Percentiles rank a stretch among this genome's conserved stretches.
These are phyloP conservation scores for Penicillium sp. DNA, from an alignment of 2,329 filamentous ascomycete species.

Conservation along the genomic window DNA sequence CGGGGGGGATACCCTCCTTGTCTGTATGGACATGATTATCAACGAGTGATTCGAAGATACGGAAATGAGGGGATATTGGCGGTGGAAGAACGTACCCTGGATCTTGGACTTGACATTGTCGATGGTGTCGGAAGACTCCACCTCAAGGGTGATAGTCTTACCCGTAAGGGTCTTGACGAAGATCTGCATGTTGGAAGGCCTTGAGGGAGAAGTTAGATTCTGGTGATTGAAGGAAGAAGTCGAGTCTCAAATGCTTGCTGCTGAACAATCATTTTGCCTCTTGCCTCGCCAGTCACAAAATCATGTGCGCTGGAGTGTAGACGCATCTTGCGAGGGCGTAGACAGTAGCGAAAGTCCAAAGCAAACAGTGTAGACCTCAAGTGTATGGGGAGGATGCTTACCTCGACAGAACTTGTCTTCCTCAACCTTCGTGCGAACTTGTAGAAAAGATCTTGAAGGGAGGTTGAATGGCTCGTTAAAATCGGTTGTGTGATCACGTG, in stretches of 20 bases:
- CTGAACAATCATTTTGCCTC: slow-evolving; percentile 4
- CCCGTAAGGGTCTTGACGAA: slow-evolving; percentile 81
- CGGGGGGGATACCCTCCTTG: slow-evolving; percentile 99
- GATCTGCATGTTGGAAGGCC: slow-evolving; percentile 58
- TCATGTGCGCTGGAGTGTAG: background rate
- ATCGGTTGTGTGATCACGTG: slow-evolving; percentile 49
- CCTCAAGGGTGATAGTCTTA: slow-evolving; percentile 99
- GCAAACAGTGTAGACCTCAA: background rate
- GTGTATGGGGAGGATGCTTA: slow-evolving; percentile 40
- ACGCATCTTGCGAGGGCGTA: background rate
- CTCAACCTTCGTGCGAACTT: slow-evolving; percentile 57
- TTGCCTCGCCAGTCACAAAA: background rate
- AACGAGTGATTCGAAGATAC: background rate
- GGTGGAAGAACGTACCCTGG: slow-evolving; percentile 57
- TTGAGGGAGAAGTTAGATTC: slow-evolving; percentile 29
- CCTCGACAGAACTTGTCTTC: slow-evolving; percentile 66
- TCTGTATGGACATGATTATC: slow-evolving; percentile 60
- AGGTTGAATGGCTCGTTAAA: slow-evolving; percentile 40
- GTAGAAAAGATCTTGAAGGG: slow-evolving; percentile 32
- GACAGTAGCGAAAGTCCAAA: background rate
- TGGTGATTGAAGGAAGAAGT: background rate
- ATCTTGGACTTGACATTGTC: slow-evolving; percentile 99
- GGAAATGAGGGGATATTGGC: background rate
- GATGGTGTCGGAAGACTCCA: slow-evolving; percentile 99
- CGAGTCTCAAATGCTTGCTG: background rate